phyloP scores from a whole-genome alignment of 331 rosid species.

The Rosa hybrid region DNA sequence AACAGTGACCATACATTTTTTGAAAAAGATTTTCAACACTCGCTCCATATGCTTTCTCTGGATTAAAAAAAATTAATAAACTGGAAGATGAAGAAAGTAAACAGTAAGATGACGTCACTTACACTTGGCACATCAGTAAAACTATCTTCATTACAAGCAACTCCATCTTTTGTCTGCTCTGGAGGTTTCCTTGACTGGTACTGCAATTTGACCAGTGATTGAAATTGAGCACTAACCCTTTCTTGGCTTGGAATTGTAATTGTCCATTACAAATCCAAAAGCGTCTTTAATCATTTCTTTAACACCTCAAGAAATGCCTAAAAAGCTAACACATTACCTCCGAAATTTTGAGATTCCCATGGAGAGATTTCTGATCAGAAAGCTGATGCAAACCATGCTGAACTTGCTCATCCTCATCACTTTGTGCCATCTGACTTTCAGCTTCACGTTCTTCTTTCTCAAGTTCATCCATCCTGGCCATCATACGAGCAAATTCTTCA shows the following conservation, averaged over 20 bases:
- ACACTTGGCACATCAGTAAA: constrained; percentile 51
- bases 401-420: constrained; percentile 37
- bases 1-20: neutral
- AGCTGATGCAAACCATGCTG: constrained; percentile 36
- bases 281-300: constrained; percentile 17
- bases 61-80: neutral
- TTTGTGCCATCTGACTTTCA: constrained; percentile 36
- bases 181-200: constrained; percentile 28
- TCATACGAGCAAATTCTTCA: constrained; percentile 55
- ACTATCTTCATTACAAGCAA: constrained; percentile 20
- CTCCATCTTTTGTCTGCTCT: constrained; percentile 32
- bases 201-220: constrained; percentile 38
- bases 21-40: neutral
- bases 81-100: constrained; percentile 24
- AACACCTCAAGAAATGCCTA: constrained; percentile 32
- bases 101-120: constrained; percentile 34
- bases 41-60: constrained; percentile 8
- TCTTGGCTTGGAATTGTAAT: neutral
- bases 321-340: constrained; percentile 42
- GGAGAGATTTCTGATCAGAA: constrained; percentile 38
- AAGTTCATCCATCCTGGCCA: constrained; percentile 67
- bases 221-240: constrained; percentile 19
- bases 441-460: constrained; percentile 84
- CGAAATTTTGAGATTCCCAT: constrained; percentile 27
- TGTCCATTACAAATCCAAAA: constrained; percentile 13